Evolutionary conservation across 2,329 filamentous ascomycete species (phyloP), one percentile per base, ranked within the genome.

Genomic region (Cordyceps sp.): DNA sequence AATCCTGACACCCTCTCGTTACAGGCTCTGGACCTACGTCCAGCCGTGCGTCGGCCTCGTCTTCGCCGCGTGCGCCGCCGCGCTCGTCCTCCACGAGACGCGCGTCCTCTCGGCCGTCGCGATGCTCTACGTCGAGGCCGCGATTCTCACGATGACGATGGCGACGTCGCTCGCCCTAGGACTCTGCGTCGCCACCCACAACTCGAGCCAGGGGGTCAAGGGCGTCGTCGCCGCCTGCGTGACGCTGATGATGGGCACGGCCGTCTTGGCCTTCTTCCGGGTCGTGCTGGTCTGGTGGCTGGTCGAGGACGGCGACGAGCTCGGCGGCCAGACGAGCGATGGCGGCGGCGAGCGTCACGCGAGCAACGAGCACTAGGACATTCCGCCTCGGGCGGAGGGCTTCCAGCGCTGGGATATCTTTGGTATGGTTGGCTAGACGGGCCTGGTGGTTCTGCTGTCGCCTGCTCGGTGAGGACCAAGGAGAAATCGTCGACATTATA

Each of bases 201-300:
- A 40, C 15, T 40, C 37, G n/a, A 34, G 38, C 8, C 32, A 31
- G 1, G 21, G 36, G 6, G 36, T 47, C 14, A 47, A 49, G 32
- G 44, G 43, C 4, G 41, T 43, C 4, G 21, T 49, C 23, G 41
- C 48, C 32, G 45, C 48, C 2, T 44, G 47, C 16, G 39, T 42
- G n/a, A 32, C 42, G 6, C 26, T 48, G 25, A 40, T 53, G 31
- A 46, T 46, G 41, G 49, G 44, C 2, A 36, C 45, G 27, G 43
- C 41, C 1, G 21, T 46, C 15, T 38, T 50, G 21, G 49, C 42
- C 12, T 54, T 54, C 21, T 24, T 42, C 27, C 40, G 50, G 15
- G 45, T 45, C 0, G 46, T 38, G 23, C 38, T 46, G 6, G 29
- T 53, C 2, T 53, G 49, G 48, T 48, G 36, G 33, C 30, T 39